A percentile compares a stretch with the other conserved stretches of the same genome.
These are phyloP conservation scores for Flueggea neowawraea DNA, from an alignment of 441 rosid genomes.

Conservation along the genomic window DNA sequence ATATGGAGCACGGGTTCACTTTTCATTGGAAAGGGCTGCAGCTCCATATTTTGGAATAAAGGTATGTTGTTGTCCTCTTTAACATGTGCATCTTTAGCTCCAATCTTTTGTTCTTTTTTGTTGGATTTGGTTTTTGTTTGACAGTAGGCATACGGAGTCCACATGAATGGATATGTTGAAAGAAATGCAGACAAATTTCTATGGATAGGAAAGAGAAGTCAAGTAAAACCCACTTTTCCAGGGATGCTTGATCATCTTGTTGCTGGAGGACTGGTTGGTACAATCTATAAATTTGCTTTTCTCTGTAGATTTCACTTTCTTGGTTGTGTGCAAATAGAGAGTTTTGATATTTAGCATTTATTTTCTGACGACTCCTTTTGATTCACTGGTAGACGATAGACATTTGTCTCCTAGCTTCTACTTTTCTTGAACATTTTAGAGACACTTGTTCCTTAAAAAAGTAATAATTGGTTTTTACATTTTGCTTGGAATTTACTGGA, in stretches of 20 bases:
- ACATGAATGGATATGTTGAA: slow-evolving; percentile 88
- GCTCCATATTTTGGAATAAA: slow-evolving; percentile 91
- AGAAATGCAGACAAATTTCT: slow-evolving; percentile 50
- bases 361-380: no score
- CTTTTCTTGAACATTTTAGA: no score
- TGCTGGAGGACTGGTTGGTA: slow-evolving; percentile 91
- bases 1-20: slow-evolving; percentile 41
- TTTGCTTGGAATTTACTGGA: no score
- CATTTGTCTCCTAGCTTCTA: no score
- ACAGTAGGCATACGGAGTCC: slow-evolving; percentile 80
- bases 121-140: background rate
- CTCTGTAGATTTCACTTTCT: background rate
- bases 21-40: slow-evolving; percentile 87
- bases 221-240: slow-evolving; percentile 64
- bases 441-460: no score
- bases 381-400: no score
- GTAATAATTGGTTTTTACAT: no score
- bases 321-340: background rate
- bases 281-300: slow-evolving; percentile 6
- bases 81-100: background rate
- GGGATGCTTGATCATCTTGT: slow-evolving; percentile 97
- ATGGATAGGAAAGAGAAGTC: slow-evolving; percentile 89
- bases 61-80: slow-evolving; percentile 32
- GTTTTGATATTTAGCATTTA: background rate
- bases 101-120: background rate